Evolutionary conservation across 257 asterid genomes (phyloP), one percentile per base, ranked within the genome.

Genomic region (Salvia rosmarinus): DNA sequence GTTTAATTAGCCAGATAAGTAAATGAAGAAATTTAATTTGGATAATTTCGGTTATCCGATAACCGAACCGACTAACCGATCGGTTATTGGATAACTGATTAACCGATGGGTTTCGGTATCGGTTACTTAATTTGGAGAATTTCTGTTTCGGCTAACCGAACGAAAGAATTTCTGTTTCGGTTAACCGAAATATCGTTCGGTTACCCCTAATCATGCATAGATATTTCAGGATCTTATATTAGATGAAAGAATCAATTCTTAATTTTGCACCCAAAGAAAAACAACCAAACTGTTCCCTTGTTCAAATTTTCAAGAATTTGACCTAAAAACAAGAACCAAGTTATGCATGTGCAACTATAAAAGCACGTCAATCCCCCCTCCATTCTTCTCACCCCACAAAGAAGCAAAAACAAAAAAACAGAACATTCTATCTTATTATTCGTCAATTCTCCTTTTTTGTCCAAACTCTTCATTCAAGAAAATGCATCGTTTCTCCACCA

Each of bases 311-410:
- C 44, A 65, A 74, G 4, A 28, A 23, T 4, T 55, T 64, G 65
- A 54, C 72, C 60, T 1, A 65, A 61, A 39, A 37, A 0, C 3
- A 9, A 2, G 4, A 62, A 32, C 55, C 42, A 40, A n/a, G 34
- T 47, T 40, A 5, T 30, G 32, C 32, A 50, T 59, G 63, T 57
- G 34, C 35, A 40, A 71, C 79, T 75, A 74, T 74, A 75, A 59
- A 75, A 67, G 21, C 75, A 67, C 16, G 40, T 16, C 64, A 25
- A 25, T 25, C 3, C 30, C 30, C 30, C 34, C 30, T 10, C 19
- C 1, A 51, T 64, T 73, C 40, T 32, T 52, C 6, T 52, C 70
- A 37, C 20, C 74, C 39, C 40, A 17, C 30, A 11, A 13, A 28
- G 6, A 14, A 57, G 5, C n/a, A n/a, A 47, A 47, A 5, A 4